A percentile compares a stretch with the other conserved stretches of the same genome.
These are phyloP conservation scores for Hippophae gyantsensis DNA, from an alignment of 306 rosid species.

Conservation along the genomic window DNA sequence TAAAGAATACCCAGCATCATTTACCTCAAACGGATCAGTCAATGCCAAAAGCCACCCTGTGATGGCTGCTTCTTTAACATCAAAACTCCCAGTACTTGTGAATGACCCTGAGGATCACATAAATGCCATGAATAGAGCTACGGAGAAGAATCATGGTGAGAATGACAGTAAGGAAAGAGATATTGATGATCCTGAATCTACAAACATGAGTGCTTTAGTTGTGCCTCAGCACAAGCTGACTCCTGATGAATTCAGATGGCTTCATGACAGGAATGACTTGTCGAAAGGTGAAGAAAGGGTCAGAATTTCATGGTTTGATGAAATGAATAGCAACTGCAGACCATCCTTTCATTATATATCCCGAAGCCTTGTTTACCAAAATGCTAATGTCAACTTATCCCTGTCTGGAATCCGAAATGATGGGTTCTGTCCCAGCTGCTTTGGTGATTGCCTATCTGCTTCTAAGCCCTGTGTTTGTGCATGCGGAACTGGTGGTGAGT, in stretches of 20 bases:
- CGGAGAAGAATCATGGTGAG: conserved; percentile 22
- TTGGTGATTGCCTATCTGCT: conserved; percentile 18
- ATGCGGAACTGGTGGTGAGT: conserved; percentile 13
- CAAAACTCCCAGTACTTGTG: conserved; percentile 12
- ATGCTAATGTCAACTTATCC: conserved; percentile 15
- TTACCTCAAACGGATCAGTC: conserved; percentile 31
- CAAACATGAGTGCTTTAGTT: conserved; percentile 28
- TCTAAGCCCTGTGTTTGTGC: conserved; percentile 17
- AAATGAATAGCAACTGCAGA: background rate
- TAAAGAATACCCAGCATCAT: conserved; percentile 20
- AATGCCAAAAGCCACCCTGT: conserved; percentile 18
- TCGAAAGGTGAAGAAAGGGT: conserved; percentile 13
- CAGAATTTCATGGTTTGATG: conserved; percentile 6
- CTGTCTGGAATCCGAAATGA: conserved; percentile 7
- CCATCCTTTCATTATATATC: conserved; percentile 4
- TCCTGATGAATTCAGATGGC: conserved; percentile 31
- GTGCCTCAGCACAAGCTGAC: conserved; percentile 29
- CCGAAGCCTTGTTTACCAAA: conserved; percentile 7
- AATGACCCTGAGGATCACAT: conserved; percentile 22
- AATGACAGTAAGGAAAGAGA: conserved; percentile 23
- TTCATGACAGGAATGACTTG: conserved; percentile 27
- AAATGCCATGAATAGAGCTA: conserved; percentile 21
- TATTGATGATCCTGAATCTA: conserved; percentile 19
- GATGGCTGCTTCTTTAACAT: conserved; percentile 19
- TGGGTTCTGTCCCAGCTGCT: conserved; percentile 11